Evolutionary conservation across 495 filamentous ascomycete genomes (phyloP), one percentile per base, ranked within the genome.

Genomic region (Hypoxylon cercidicola): DNA sequence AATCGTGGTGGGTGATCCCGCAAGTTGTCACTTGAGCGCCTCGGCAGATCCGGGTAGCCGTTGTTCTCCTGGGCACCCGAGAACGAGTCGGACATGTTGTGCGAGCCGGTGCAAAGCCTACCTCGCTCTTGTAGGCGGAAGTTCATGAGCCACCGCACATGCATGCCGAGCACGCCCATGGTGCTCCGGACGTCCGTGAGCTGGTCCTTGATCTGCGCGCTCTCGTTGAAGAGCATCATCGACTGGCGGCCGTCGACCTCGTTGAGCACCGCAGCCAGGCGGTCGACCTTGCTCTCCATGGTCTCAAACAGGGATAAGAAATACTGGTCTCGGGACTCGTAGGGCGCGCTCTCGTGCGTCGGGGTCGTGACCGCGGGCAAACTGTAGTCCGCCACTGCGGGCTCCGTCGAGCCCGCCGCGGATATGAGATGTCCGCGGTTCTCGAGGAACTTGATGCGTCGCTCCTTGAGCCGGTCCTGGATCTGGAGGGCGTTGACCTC

Each of bases 81-180:
- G 13, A 65, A 40, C 13, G 62, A 34, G 13, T 39, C 59, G 1
- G 60, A 44, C 32, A 70, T 45, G n/a, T 35, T 20, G 1, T 63
- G 50, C 1, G 66, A 62, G 28, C n/a, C 46, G 15, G 71, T 56
- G 21, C 62, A 65, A 39, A 62, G 52, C 21, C 72, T 41, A 5
- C 69, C 66, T 5, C 75, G 73, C 44, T 80, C 78, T 35, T 80
- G 78, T 5, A 76, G 32, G 10, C 78, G 66, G 58, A 79, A 77
- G 34, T 78, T 83, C 79, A 85, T 78, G 53, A 85, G 71, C 83
- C 82, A 86, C 19, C 77, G 75, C 12, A 83, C 81, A 56, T 86
- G 82, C 83, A 85, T 84, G 34, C 77, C 76, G 11, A 83, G 71
- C 10, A 82, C 78, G 8, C 79, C 78, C 37, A 83, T 74, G n/a